Conservation (phyloP, 306 rosid genomes). For the Astragalus glycyphyllos region DNA sequence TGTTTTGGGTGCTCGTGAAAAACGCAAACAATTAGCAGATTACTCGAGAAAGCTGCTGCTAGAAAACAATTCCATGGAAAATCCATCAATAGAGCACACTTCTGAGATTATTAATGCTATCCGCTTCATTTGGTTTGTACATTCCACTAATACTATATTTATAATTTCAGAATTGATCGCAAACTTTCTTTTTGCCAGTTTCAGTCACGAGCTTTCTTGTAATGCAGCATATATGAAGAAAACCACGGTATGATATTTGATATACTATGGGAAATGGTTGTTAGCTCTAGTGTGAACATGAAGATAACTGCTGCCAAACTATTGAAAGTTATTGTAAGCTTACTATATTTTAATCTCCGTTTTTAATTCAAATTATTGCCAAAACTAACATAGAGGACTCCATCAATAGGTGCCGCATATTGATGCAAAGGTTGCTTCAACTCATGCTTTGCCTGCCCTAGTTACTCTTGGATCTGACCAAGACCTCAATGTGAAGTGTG, state of each 20-base stretch:
- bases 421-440: slow-evolving; percentile 77
- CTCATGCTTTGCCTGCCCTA: slow-evolving; percentile 83
- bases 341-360: slow-evolving; percentile 35
- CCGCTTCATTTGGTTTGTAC: slow-evolving; percentile 89
- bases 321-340: slow-evolving; percentile 77
- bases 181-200: slow-evolving; percentile 39
- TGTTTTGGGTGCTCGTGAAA: slow-evolving; percentile 78
- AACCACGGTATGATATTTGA: slow-evolving; percentile 75
- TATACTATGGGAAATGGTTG: slow-evolving; percentile 95
- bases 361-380: slow-evolving; percentile 36
- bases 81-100: slow-evolving; percentile 51
- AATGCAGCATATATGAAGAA: slow-evolving; percentile 77
- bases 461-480: slow-evolving; percentile 88
- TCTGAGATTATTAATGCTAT: slow-evolving; percentile 77
- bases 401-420: slow-evolving; percentile 75
- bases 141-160: slow-evolving; percentile 15
- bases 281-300: slow-evolving; percentile 66
- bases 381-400: slow-evolving; percentile 38
- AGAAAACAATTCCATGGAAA: slow-evolving; percentile 61
- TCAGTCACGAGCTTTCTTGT: slow-evolving; percentile 33
- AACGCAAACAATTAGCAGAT: slow-evolving; percentile 60
- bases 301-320: slow-evolving; percentile 74
- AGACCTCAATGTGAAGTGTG: slow-evolving; percentile 77
- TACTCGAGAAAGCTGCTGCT: slow-evolving; percentile 71
- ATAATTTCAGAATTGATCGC: background rate